Evolutionary conservation across 768 basidiomycete genomes (phyloP), one percentile per base, ranked within the genome.

Genomic region (Rhizopogon vulgaris): DNA sequence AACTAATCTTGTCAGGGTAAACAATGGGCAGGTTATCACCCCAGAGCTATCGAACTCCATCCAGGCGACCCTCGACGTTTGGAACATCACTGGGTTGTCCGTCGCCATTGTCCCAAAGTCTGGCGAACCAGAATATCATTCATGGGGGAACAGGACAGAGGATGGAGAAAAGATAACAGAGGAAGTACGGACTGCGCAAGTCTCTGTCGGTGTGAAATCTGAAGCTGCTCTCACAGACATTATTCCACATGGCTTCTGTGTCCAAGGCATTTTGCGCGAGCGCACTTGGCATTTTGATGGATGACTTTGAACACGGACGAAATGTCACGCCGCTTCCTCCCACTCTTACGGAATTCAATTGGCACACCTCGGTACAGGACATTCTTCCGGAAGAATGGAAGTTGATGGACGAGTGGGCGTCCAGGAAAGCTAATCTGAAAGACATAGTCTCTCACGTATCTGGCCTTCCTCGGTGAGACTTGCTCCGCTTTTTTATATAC

Each of bases 391-490:
- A 52, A 14, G 53, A 63, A 11, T 79, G 77, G 76, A 46, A 57
- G 50, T 66, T 77, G n/a, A 63, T 64, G 57, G 74, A 78, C 54
- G 56, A 66, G n/a, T 73, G 69, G 67, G 72, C 74, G 0, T 70
- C 61, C n/a, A 55, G 64, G 48, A 67, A 62, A 49, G 69, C 69
- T 0, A 71, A 64, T 41, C 8, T 77, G 10, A 58, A 62, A 4
- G 76, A 77, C 52, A 62, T 70, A 1, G 52, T 76, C 14, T 62
- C 73, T 4, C 76, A 76, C 22, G 62, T 70, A 7, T 68, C 73
- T 30, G 77, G 76, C 6, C 4, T 78, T 10, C 64, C 65, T 2
- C 58, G 70, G 73, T 74, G 22, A 3, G 51, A 46, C 1, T 6
- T 3, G 8, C 14, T 12, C 38, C 14, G 25, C 14, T 18, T 2